Conservation (phyloP, 2,329 filamentous ascomycete species). For the Ophiobolus disseminans region DNA sequence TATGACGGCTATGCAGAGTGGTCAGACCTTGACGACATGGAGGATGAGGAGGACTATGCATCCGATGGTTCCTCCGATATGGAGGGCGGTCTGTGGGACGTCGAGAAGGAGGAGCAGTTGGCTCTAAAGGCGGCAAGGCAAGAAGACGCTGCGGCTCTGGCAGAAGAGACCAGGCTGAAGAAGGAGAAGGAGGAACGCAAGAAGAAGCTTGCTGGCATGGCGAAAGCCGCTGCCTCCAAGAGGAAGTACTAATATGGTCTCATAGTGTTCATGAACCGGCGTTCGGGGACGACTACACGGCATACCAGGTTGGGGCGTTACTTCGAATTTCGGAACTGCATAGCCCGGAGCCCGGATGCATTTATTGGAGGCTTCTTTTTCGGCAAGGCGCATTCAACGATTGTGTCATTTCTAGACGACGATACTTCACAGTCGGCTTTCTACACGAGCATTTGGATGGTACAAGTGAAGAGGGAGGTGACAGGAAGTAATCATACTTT, state of each 20-base stretch:
- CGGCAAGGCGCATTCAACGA: conserved; percentile 26
- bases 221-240: conserved; percentile 39
- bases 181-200: conserved; percentile 47
- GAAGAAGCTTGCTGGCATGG: conserved; percentile 40
- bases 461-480: not conserved
- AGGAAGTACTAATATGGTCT: conserved; percentile 32
- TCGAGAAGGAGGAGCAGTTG: conserved; percentile 72
- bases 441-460: conserved; percentile 8
- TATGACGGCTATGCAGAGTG: conserved; percentile 49
- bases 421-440: conserved; percentile 19
- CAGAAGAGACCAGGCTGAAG: conserved; percentile 57
- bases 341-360: conserved; percentile 36
- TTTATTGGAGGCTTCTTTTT: conserved; percentile 21
- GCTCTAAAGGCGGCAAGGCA: conserved; percentile 68
- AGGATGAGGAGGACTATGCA: conserved; percentile 67
- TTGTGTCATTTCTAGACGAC: conserved; percentile 24
- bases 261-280: conserved; percentile 17
- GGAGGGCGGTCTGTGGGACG: conserved; percentile 77
- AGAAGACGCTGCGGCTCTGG: conserved; percentile 72
- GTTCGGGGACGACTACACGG: conserved; percentile 39
- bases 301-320: conserved; percentile 37
- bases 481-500: not conserved
- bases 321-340: conserved; percentile 37
- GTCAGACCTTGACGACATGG: conserved; percentile 51
- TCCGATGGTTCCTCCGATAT: conserved; percentile 77